Evolutionary conservation across 2,329 filamentous ascomycete genomes (phyloP).

Genomic region (Fusarium tjaetaba): DNA sequence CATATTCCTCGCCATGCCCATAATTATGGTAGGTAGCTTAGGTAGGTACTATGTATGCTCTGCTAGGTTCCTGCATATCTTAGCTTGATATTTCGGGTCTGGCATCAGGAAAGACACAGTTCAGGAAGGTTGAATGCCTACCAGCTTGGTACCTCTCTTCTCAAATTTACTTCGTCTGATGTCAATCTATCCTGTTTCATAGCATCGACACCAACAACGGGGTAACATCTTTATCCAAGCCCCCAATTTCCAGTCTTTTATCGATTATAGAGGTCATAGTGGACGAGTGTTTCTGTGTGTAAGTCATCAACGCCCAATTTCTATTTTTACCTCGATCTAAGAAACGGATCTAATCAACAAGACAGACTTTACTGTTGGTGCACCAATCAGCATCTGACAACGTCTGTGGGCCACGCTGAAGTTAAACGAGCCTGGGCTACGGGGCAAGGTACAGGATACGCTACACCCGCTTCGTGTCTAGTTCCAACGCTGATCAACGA

Average conservation of each 20-base stretch:
- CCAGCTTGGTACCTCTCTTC: not conserved
- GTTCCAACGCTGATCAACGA: slow-evolving; percentile 17
- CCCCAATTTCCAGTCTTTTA: not conserved
- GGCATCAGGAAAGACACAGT: not conserved
- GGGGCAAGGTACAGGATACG: not conserved
- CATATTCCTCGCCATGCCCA: too few relatives aligned
- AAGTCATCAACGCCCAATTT: not conserved
- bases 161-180: not conserved
- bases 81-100: too few relatives aligned
- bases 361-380: not conserved
- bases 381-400: slow-evolving; percentile 16
- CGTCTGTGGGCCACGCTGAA: slow-evolving; percentile 9
- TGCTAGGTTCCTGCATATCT: not conserved
- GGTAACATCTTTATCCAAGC: not conserved
- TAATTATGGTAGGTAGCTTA: too few relatives aligned
- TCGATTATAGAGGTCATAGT: not conserved
- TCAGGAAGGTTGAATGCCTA: not conserved
- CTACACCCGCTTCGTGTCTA: slow-evolving; percentile 20
- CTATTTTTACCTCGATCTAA: not conserved
- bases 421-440: slow-evolving; percentile 8
- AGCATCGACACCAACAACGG: not conserved
- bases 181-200: not conserved
- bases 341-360: not conserved
- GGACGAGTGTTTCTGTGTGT: not conserved
- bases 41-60: too few relatives aligned